Conservation (phyloP, 495 filamentous ascomycete genomes). For the Zalerion maritima region DNA sequence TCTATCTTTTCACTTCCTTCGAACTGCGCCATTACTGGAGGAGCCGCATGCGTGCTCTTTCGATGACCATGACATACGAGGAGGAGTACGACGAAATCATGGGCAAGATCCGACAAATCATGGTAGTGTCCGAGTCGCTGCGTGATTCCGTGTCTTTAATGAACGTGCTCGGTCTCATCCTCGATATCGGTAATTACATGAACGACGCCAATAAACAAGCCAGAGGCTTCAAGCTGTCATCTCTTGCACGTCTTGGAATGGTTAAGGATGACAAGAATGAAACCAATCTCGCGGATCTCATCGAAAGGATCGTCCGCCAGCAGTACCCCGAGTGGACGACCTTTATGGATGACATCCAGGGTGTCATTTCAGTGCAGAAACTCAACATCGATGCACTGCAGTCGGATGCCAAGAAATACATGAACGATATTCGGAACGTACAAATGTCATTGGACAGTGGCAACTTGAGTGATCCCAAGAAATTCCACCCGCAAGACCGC, state of each 20-base stretch:
- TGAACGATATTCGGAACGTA: slow-evolving; percentile 86
- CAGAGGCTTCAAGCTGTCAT: slow-evolving; percentile 91
- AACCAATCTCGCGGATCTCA: slow-evolving; percentile 84
- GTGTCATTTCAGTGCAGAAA: slow-evolving; percentile 74
- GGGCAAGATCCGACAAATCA: slow-evolving; percentile 64
- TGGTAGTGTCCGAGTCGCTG: slow-evolving; percentile 73
- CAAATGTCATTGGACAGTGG: slow-evolving; percentile 83
- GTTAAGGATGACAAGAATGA: slow-evolving; percentile 99
- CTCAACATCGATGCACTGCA: slow-evolving; percentile 89
- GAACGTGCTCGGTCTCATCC: slow-evolving; percentile 88
- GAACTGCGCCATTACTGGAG: slow-evolving; percentile 99
- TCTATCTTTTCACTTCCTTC: slow-evolving; percentile 83
- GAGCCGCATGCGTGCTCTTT: slow-evolving; percentile 80
- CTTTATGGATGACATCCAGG: slow-evolving; percentile 72
- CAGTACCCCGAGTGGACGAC: slow-evolving; percentile 93
- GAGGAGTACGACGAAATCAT: slow-evolving; percentile 83
- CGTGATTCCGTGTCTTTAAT: slow-evolving; percentile 83
- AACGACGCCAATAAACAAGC: slow-evolving; percentile 98
- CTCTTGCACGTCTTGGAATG: slow-evolving; percentile 87
- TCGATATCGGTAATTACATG: slow-evolving; percentile 99
- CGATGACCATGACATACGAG: slow-evolving; percentile 74
- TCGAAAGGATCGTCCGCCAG: slow-evolving; percentile 92
- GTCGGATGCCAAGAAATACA: slow-evolving; percentile 81
- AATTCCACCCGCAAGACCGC: slow-evolving; percentile 94
- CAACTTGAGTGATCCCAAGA: slow-evolving; percentile 90